These are phyloP conservation scores for Calonectria ilicicola DNA, from an alignment of 2,329 filamentous ascomycete species.

Conservation along the genomic window DNA sequence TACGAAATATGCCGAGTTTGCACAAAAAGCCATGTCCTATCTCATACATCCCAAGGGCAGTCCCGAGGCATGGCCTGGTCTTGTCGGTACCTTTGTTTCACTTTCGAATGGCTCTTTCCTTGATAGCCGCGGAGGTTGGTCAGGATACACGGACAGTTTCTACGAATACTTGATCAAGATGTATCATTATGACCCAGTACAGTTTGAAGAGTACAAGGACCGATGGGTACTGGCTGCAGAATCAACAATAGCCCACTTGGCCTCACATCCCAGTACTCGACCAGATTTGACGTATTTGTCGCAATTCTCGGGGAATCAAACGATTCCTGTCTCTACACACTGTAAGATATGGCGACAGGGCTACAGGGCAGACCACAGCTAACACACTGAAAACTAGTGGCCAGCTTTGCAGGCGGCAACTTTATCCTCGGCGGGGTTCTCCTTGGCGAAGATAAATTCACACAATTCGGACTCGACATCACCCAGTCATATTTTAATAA, in stretches of 20 bases:
- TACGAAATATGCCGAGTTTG: background rate
- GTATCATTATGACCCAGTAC: background rate
- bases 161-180: conserved; percentile 4
- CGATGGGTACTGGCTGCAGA: background rate
- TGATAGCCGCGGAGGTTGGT: background rate
- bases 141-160: background rate
- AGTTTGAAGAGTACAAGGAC: background rate
- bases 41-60: background rate
- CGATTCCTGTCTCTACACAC: background rate
- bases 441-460: background rate
- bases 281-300: background rate
- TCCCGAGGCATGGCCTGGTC: background rate
- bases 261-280: background rate
- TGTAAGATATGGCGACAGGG: background rate
- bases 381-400: background rate
- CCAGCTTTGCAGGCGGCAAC: background rate
- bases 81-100: background rate
- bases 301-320: background rate
- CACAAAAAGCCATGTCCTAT: background rate
- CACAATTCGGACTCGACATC: background rate
- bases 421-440: background rate
- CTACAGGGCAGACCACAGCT: background rate
- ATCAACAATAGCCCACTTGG: background rate
- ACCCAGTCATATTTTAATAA: background rate
- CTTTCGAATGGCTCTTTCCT: background rate